phyloP scores from a whole-genome alignment of 78 protist species.

The Capsaspora owczarzaki region DNA sequence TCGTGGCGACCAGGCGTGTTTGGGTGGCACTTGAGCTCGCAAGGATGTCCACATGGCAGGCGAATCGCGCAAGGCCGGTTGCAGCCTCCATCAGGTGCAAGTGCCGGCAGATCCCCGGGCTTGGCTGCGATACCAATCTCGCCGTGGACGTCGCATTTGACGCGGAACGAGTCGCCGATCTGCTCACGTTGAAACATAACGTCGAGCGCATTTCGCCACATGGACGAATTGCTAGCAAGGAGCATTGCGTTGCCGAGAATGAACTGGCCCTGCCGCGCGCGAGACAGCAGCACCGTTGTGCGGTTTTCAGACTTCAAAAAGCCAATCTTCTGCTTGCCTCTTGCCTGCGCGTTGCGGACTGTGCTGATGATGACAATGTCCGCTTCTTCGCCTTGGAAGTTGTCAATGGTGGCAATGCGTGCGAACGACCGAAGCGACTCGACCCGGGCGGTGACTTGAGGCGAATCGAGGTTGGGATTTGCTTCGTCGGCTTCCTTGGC shows the following conservation, averaged over 20 bases:
- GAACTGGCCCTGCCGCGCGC: constrained; percentile 65
- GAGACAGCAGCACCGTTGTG: constrained; percentile 57
- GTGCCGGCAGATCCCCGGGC: constrained; percentile 17
- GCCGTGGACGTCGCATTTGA: constrained; percentile 28
- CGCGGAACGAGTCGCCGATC: not conserved
- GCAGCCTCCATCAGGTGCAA: constrained; percentile 62
- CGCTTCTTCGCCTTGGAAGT: constrained; percentile 79
- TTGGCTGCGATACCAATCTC: not conserved
- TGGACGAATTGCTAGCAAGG: not conserved
- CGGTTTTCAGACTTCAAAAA: constrained; percentile 54
- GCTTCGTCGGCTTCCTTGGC: too few relatives aligned
- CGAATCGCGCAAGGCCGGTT: constrained; percentile 9
- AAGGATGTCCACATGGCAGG: constrained; percentile 50
- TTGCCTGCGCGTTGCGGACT: constrained; percentile 54
- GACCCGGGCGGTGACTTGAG: too few relatives aligned
- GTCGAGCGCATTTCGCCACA: not conserved
- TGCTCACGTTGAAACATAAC: not conserved
- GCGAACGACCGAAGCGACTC: not conserved
- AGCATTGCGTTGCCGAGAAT: constrained; percentile 45
- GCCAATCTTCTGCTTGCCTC: constrained; percentile 44
- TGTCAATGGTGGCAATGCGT: constrained; percentile 65
- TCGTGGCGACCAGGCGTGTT: constrained; percentile 24
- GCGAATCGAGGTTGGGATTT: too few relatives aligned
- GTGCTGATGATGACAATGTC: constrained; percentile 43
- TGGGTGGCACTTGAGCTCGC: constrained; percentile 45